Evolutionary conservation across 192 early-diverging fungal species (phyloP), one percentile per base, ranked within the genome.

Genomic region (Coemansia sp.): DNA sequence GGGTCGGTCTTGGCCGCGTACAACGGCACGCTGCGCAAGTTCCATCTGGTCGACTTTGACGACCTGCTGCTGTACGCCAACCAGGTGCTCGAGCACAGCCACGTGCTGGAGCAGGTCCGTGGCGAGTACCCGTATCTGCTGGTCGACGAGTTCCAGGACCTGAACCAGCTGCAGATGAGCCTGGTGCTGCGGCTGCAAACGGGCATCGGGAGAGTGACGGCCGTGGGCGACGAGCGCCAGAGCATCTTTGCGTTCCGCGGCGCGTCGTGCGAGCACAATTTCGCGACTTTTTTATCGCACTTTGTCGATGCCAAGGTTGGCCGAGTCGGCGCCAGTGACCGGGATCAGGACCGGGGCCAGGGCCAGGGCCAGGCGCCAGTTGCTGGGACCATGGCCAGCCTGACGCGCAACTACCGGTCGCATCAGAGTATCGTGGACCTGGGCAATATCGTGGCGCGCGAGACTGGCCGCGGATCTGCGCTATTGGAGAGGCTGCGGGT

Each of bases 101-200:
- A 54, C 7, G 51, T 72, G 0, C 59, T 74, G 24, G 6, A 20
- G 18, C 22, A n/a, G 11, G 72, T 72, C 39, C 72, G 67, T 19
- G 27, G 25, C 1, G 36, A 64, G 62, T 75, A 48, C 28, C 68
- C 65, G 47, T 81, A 75, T 39, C 56, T 81, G 16, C 58, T 81
- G 39, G 69, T 81, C 8, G 78, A 81, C 46, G 78, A 81, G 64
- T 81, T 81, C 36, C 78, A 81, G 69, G 78, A 81, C 19, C 67
- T 81, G 24, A 81, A 81, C 48, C 48, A 64, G 53, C 67, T 69
- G 67, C 78, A 81, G 69, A 81, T 74, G 65, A 35, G 52, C 24
- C 62, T 81, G 22, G 78, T 81, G 11, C 7, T 81, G 34, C 60
- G 28, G 35, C 55, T 81, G 60, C 78, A 81, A 39, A 36, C 29